Evolutionary conservation across 2,329 filamentous ascomycete genomes (phyloP), one percentile per base, ranked within the genome.

Genomic region (Daldinia sp.): DNA sequence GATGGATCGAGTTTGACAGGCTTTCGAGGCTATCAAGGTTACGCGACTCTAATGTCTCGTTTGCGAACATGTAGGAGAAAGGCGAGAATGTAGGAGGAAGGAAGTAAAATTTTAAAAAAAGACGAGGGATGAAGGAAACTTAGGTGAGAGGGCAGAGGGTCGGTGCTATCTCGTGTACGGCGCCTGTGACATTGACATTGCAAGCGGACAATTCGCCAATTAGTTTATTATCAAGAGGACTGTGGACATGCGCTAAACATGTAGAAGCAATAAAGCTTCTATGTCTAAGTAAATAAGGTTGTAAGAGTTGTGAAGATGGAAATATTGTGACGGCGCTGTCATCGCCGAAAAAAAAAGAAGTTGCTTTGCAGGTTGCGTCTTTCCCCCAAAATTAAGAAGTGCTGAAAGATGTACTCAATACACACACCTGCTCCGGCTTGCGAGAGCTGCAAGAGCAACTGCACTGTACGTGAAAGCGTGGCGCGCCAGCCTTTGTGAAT

Each of bases 171-270:
- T 72, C 62, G 61, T 63, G 63, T 64, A 67, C 63, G 62, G 63
- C 61, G 69, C 63, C 68, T 65, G 67, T 67, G 71, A 70, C 72
- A 74, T 74, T 67, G 71, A 70, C 72, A 74, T 74, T 70, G 71
- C 72, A 68, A 60, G 61, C 59, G 52, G 39, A 49, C 63, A 58
- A 66, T 55, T 57, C 61, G 67, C 69, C 71, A 74, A 73, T 73
- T 73, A 69, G 55, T 60, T 59, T 66, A 30, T 21, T 62, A 57
- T 45, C 43, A 47, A 45, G 41, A 56, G 49, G 51, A 48, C 11
- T 29, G 11, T 53, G 49, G 55, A 62, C 25, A 54, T 60, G 58
- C 57, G 61, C 55, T 51, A 51, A 57, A 59, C 49, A 58, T 48
- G 51, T 50, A 39, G 45, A 52, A 13, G 15, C 32, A 23, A 49